Evolutionary conservation across 176 grass and related monocot species (phyloP).

Genomic region (Raddia distichophylla): DNA sequence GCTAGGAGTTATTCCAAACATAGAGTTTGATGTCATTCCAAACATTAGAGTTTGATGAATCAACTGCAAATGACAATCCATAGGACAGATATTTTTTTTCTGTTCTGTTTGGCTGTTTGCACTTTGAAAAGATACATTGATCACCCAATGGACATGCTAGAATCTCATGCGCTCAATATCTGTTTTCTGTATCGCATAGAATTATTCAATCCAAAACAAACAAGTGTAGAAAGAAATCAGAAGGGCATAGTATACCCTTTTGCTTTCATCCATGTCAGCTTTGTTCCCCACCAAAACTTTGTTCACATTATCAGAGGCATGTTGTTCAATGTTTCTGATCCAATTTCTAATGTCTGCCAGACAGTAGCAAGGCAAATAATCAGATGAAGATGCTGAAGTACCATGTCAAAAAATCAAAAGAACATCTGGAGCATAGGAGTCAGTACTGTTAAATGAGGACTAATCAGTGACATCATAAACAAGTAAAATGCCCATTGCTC

Average conservation of each 20-base stretch:
- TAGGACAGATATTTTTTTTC: background rate
- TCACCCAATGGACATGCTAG: background rate
- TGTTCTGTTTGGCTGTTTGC: conserved; percentile 7
- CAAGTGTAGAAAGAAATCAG: background rate
- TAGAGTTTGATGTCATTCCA: too few relatives aligned
- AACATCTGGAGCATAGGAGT: conserved; percentile 10
- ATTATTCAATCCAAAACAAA: background rate
- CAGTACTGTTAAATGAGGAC: conserved; percentile 69
- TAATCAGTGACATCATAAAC: conserved; percentile 74
- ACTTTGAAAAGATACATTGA: background rate
- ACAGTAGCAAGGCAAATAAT: conserved; percentile 15
- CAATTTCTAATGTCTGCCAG: conserved; percentile 75
- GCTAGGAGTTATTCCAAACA: background rate
- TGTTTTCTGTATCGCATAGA: background rate
- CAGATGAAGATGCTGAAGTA: background rate
- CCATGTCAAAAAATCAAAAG: background rate
- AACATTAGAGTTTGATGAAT: background rate
- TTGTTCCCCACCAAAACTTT: conserved; percentile 79
- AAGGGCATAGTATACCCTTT: conserved; percentile 47
- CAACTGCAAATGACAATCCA: background rate
- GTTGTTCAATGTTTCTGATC: conserved; percentile 80
- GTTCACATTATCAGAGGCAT: conserved; percentile 63
- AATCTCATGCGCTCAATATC: conserved; percentile 2
- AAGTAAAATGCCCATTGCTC: conserved; percentile 80
- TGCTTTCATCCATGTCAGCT: conserved; percentile 79